Conservation (phyloP, 164 flowering plant species). For the Vitis rupestris region DNA sequence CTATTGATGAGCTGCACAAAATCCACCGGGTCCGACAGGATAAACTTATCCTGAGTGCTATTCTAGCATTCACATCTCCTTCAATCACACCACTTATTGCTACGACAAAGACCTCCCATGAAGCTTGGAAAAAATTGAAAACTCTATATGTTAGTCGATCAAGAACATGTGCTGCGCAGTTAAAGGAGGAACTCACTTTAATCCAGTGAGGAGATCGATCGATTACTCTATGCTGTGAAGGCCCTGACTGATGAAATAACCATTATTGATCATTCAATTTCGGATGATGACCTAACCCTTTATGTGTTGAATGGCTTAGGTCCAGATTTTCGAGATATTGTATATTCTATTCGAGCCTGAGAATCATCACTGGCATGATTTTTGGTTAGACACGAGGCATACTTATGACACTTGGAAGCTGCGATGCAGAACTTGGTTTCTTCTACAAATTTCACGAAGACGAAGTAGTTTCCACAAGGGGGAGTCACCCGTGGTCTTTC, state of each 20-base stretch:
- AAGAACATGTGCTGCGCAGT: too few relatives aligned
- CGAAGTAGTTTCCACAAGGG: not conserved
- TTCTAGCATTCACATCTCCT: not conserved
- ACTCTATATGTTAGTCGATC: constrained; percentile 4
- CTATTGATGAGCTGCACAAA: not conserved
- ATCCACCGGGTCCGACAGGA: not conserved
- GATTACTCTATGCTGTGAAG: not conserved
- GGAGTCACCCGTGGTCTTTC: not conserved
- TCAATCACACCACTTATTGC: constrained; percentile 1
- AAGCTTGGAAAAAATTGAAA: not conserved
- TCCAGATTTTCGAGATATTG: not conserved
- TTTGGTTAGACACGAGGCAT: not conserved
- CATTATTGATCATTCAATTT: not conserved
- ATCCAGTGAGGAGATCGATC: not conserved
- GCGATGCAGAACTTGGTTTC: not conserved
- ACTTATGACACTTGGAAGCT: not conserved
- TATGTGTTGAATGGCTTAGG: not conserved
- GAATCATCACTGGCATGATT: not conserved
- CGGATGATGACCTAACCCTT: not conserved
- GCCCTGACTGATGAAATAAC: not conserved
- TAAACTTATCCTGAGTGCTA: not conserved
- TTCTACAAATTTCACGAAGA: not conserved
- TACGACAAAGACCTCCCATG: not conserved
- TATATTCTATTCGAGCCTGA: not conserved
- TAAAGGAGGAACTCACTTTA: constrained; percentile 3